Evolutionary conservation across 2,329 filamentous ascomycete species (phyloP).

Genomic region (Dendrostoma leiphaemia): DNA sequence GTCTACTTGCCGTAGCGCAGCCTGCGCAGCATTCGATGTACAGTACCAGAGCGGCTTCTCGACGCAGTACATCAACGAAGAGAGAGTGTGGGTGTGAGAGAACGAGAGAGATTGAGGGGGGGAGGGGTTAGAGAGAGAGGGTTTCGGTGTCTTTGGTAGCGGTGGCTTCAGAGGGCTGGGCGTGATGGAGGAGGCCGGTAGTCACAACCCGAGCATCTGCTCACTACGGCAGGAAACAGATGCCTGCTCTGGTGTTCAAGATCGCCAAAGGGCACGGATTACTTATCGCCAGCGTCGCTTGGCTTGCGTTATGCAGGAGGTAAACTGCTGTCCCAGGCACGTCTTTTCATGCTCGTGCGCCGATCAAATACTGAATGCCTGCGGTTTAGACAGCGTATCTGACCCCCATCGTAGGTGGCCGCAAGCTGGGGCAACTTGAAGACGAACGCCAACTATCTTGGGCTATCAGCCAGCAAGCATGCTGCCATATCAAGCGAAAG

Average conservation of each 20-base stretch:
- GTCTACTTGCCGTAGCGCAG: slow-evolving; percentile 53
- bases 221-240: slow-evolving; percentile 50
- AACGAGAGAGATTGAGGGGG: no score
- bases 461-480: slow-evolving; percentile 58
- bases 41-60: slow-evolving; percentile 65
- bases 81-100: no score
- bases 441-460: slow-evolving; percentile 67
- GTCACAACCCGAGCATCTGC: slow-evolving; percentile 28
- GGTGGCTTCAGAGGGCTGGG: slow-evolving; percentile 32
- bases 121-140: slow-evolving; percentile 51
- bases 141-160: slow-evolving; percentile 44
- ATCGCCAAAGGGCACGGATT: slow-evolving; percentile 46
- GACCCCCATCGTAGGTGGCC: slow-evolving; percentile 70
- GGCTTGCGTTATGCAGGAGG: slow-evolving; percentile 71
- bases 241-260: slow-evolving; percentile 45
- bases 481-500: slow-evolving; percentile 64
- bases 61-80: no score
- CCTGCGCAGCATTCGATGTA: slow-evolving; percentile 57
- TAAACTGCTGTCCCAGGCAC: not conserved
- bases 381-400: slow-evolving; percentile 57
- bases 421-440: slow-evolving; percentile 69
- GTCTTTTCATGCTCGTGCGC: no score
- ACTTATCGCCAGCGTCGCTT: slow-evolving; percentile 54
- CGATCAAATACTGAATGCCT: not conserved
- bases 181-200: slow-evolving; percentile 34